These are phyloP conservation scores for Trichoderma harzianum DNA, from an alignment of 2,329 filamentous ascomycete species.

Conservation along the genomic window DNA sequence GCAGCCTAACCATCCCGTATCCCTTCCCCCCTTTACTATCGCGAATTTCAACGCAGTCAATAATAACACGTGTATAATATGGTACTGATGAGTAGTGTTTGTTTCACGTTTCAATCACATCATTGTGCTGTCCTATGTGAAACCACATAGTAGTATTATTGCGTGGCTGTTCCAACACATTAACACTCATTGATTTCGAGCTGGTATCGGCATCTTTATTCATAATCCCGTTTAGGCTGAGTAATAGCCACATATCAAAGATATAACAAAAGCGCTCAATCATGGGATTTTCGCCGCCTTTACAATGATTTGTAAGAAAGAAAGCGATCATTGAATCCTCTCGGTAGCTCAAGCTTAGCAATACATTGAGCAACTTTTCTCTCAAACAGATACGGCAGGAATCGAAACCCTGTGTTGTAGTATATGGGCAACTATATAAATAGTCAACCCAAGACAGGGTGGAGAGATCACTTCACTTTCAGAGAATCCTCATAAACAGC, in stretches of 20 bases:
- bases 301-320: background rate
- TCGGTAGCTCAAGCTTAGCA: background rate
- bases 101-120: background rate
- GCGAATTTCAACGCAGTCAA: background rate
- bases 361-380: background rate
- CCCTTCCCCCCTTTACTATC: background rate
- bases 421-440: background rate
- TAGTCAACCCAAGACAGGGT: background rate
- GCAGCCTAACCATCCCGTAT: background rate
- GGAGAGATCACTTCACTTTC: background rate
- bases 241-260: background rate
- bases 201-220: background rate
- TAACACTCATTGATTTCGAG: background rate
- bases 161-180: background rate
- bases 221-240: background rate
- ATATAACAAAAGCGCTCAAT: background rate
- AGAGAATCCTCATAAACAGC: background rate
- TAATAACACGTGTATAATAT: background rate
- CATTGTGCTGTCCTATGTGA: background rate
- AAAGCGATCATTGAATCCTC: background rate
- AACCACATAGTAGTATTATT: too few species aligned
- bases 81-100: background rate
- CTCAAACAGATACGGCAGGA: background rate
- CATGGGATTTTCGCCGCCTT: fast-evolving
- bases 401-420: background rate